phyloP scores from a whole-genome alignment of 1,284 basidiomycete genomes.

The Singerocomus rubriflavus region DNA sequence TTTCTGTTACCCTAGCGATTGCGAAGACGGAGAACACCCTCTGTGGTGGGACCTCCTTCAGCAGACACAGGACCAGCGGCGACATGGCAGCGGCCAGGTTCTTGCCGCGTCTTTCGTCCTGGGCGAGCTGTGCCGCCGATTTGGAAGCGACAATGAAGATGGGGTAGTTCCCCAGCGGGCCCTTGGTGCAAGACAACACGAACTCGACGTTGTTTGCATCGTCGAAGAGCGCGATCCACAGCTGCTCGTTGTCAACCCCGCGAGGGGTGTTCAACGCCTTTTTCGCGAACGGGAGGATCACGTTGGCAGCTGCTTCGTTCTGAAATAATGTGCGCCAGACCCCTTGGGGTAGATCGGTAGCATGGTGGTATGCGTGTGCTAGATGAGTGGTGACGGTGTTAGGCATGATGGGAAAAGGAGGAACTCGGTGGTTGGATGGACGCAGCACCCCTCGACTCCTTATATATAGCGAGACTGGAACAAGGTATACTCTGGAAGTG shows the following conservation, averaged over 20 bases:
- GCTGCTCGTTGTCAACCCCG: slow-evolving; percentile 30
- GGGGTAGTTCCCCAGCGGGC: slow-evolving; percentile 54
- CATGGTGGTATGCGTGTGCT: not conserved
- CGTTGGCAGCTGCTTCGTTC: slow-evolving; percentile 48
- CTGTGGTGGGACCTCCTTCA: slow-evolving; percentile 26
- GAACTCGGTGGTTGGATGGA: not conserved
- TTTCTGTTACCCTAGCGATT: slow-evolving; percentile 41
- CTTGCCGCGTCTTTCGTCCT: slow-evolving; percentile 15
- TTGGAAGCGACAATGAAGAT: slow-evolving; percentile 52
- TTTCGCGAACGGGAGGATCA: slow-evolving; percentile 49
- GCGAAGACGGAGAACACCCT: slow-evolving; percentile 72
- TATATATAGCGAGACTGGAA: slow-evolving; percentile 8
- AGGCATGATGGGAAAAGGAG: slow-evolving; percentile 10
- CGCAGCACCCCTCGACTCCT: not conserved
- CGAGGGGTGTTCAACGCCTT: slow-evolving; percentile 15
- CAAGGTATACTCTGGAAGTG: not conserved
- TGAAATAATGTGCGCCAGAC: slow-evolving; percentile 29
- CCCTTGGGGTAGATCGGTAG: not conserved
- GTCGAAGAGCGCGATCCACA: slow-evolving; percentile 51
- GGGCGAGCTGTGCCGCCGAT: slow-evolving; percentile 29
- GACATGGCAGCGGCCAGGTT: slow-evolving; percentile 37
- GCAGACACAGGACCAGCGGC: slow-evolving; percentile 35
- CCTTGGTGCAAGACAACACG: slow-evolving; percentile 55
- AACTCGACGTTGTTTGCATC: slow-evolving; percentile 41
- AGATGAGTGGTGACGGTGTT: not conserved